Evolutionary conservation across 805 yeast genomes (phyloP), one percentile per base, ranked within the genome.

Genomic region (Dipodascus albidus): DNA sequence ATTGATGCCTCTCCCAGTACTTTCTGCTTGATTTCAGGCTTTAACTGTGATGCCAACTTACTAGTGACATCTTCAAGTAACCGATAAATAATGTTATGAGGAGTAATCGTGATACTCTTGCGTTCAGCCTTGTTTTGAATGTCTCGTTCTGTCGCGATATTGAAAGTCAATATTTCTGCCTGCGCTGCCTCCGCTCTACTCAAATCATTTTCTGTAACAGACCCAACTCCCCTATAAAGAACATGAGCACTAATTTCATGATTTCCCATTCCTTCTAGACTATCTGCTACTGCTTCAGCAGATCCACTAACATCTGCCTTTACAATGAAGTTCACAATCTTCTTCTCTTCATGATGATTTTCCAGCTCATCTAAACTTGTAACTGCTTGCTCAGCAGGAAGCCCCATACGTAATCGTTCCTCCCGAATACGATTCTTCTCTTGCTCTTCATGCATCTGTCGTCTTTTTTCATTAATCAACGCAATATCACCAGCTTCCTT

Each of bases 241-340:
- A 91, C 81, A n/a, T 74, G 68, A 2, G 89, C 79, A 55, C 74
- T 72, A 3, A 91, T 91, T 63, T 87, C 95, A 1, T 85, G 86
- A 65, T 91, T 90, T 3, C 97, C 97, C n/a, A 93, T 69, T 11
- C 82, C 82, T 55, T 76, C 74, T 50, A 93, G 80, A 60, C 91
- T 81, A 65, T 90, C 96, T 41, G 73, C 76, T 33, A 93, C 85
- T 1, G 99, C 99, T 65, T 93, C 99, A 0, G 87, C 85, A 0
- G 98, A 90, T 0, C 99, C 99, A 59, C 83, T 82, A 1, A 91
- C 97, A 69, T 93, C 99, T 0, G 96, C 86, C 64, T 87, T 88
- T 35, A 93, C 73, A 23, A 93, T 82, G 58, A 83, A 88, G 3
- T 58, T 61, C 3, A 65, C 66, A 6, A 58, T 60, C 3, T 60